These are phyloP conservation scores for Rhizopogon sp. DNA, from an alignment of 768 basidiomycete genomes.

Conservation along the genomic window DNA sequence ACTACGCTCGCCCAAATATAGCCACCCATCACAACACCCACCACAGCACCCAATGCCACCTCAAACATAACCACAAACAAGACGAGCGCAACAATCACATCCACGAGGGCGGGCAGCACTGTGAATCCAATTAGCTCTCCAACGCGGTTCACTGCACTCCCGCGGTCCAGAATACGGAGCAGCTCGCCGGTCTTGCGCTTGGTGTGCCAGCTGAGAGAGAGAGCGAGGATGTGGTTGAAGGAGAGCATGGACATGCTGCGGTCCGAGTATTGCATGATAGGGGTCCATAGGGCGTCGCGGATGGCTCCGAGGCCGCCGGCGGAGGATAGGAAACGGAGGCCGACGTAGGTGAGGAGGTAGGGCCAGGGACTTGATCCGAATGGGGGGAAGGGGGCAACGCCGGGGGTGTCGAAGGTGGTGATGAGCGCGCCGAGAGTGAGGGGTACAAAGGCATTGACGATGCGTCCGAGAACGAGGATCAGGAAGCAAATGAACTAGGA, in stretches of 20 bases:
- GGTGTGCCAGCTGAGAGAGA: constrained; percentile 81
- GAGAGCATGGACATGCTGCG: constrained; percentile 54
- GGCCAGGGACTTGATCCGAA: constrained; percentile 54
- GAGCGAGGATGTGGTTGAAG: constrained; percentile 81
- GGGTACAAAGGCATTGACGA: constrained; percentile 73
- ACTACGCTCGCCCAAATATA: constrained; percentile 47
- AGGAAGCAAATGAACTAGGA: constrained; percentile 59
- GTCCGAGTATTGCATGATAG: constrained; percentile 88
- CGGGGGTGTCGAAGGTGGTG: constrained; percentile 13
- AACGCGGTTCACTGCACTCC: constrained; percentile 81
- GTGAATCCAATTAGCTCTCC: constrained; percentile 83
- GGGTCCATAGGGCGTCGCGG: constrained; percentile 72
- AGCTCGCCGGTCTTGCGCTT: constrained; percentile 74
- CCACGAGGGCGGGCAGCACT: constrained; percentile 77
- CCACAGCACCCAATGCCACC: constrained; percentile 61
- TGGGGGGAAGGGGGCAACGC: constrained; percentile 7
- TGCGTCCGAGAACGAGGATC: constrained; percentile 67
- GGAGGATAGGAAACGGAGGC: constrained; percentile 69
- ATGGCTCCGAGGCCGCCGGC: constrained; percentile 71
- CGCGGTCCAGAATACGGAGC: constrained; percentile 61
- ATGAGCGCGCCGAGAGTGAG: constrained; percentile 52
- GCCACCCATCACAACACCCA: constrained; percentile 67
- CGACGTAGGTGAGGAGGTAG: constrained; percentile 63
- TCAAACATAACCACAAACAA: constrained; percentile 61
- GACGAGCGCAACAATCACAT: constrained; percentile 66